Conservation (phyloP, 164 flowering plant genomes). For the Kalanchoe fedtschenkoi region DNA sequence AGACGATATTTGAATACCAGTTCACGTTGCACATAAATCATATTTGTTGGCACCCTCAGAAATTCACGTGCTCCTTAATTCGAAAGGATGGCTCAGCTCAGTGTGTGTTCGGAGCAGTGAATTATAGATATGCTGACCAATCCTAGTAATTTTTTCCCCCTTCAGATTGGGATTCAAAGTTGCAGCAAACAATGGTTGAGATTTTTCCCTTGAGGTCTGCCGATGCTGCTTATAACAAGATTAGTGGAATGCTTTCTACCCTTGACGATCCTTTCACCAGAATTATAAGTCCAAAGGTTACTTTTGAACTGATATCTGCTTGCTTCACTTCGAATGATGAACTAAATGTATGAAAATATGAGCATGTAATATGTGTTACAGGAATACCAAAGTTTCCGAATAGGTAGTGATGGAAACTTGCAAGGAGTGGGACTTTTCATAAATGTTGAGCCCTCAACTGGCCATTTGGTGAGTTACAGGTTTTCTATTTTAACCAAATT, state of each 20-base stretch:
- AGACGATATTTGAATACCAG: no score
- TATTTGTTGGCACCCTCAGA: no score
- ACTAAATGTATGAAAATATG: not conserved
- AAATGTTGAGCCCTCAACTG: slow-evolving; percentile 64
- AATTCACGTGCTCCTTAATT: no score
- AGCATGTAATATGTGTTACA: slow-evolving; percentile 14
- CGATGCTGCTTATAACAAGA: slow-evolving; percentile 88
- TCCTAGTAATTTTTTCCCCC: not conserved
- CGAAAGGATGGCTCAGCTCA: no score
- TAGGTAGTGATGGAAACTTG: slow-evolving; percentile 90
- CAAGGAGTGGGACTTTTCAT: slow-evolving; percentile 91
- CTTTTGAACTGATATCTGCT: not conserved
- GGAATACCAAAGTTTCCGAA: slow-evolving; percentile 91
- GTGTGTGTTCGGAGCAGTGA: no score
- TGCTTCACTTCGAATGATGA: not conserved
- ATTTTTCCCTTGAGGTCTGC: slow-evolving; percentile 83
- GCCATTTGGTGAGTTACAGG: slow-evolving; percentile 61
- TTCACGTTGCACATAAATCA: no score
- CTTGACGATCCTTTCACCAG: slow-evolving; percentile 96
- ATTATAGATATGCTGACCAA: not conserved
- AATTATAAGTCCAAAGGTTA: slow-evolving; percentile 91
- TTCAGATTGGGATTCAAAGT: slow-evolving; percentile 86
- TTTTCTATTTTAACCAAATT: not conserved
- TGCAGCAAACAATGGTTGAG: slow-evolving; percentile 98
- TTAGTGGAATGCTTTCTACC: slow-evolving; percentile 85